Evolutionary conservation across 108 stramenopile genomes (phyloP).

Genomic region (Nannochloropsis oceanica): DNA sequence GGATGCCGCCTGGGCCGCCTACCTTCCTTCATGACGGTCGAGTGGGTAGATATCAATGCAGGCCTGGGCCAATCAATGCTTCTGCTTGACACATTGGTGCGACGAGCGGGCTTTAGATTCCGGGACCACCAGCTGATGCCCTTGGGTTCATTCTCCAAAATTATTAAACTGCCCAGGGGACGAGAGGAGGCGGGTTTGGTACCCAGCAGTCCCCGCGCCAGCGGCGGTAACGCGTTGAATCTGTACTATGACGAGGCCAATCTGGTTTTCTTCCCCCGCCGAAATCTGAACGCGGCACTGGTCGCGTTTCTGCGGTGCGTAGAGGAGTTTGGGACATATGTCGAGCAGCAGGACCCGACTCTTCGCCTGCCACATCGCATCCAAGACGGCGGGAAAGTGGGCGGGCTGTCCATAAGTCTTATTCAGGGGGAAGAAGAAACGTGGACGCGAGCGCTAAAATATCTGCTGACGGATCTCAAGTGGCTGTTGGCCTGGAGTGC

Average conservation of each 20-base stretch:
- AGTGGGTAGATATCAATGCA: constrained; percentile 41
- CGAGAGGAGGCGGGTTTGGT: not conserved
- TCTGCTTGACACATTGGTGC: constrained; percentile 20
- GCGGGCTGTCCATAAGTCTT: constrained; percentile 21
- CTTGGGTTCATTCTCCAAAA: constrained; percentile 32
- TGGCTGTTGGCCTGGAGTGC: constrained; percentile 41
- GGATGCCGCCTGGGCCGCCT: constrained; percentile 37
- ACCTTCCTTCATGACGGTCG: constrained; percentile 12
- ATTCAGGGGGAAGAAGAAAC: constrained; percentile 15
- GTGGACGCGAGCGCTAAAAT: constrained; percentile 44
- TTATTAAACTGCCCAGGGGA: not conserved
- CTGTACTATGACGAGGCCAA: constrained; percentile 22
- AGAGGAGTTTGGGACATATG: constrained; percentile 24
- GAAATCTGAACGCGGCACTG: constrained; percentile 36
- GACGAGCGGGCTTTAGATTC: constrained; percentile 16
- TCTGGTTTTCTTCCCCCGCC: constrained; percentile 26
- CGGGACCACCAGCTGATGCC: constrained; percentile 31
- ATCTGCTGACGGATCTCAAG: constrained; percentile 39
- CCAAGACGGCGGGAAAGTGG: constrained; percentile 25
- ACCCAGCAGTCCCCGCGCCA: not conserved
- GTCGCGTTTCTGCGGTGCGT: constrained; percentile 37
- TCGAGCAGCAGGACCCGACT: constrained; percentile 28
- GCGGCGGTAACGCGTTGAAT: constrained; percentile 21
- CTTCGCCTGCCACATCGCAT: constrained; percentile 32
- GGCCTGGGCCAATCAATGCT: constrained; percentile 41